A percentile compares a stretch with the other conserved stretches of the same genome.
Conservation (phyloP, 805 yeast genomes). For the Myxozyma udenii region DNA sequence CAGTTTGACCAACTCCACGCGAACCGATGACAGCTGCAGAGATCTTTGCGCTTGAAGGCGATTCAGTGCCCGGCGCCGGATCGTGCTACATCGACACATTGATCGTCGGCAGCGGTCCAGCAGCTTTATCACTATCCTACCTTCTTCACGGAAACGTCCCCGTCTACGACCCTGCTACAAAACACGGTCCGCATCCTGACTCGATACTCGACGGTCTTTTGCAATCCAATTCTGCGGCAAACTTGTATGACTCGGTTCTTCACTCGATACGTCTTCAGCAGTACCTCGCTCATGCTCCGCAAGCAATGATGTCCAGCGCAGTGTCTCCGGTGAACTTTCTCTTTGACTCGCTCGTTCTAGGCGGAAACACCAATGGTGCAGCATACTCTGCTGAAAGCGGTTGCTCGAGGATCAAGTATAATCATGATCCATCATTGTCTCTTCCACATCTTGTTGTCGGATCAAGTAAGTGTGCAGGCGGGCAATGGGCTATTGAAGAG, state of each 20-base stretch:
- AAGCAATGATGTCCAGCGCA: slow-evolving; percentile 19
- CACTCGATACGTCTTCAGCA: slow-evolving; percentile 27
- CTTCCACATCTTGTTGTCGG: slow-evolving; percentile 34
- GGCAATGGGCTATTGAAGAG: slow-evolving; percentile 36
- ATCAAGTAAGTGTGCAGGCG: slow-evolving; percentile 33
- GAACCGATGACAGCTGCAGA: no score
- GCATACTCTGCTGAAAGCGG: neutral
- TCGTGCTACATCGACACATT: neutral
- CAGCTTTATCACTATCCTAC: slow-evolving; percentile 36
- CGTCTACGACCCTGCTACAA: slow-evolving; percentile 30
- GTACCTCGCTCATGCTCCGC: slow-evolving; percentile 30
- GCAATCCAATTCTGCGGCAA: neutral
- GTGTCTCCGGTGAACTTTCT: slow-evolving; percentile 33
- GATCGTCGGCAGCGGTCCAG: slow-evolving; percentile 37
- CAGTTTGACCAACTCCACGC: no score
- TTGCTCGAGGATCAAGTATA: neutral
- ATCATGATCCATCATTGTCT: neutral
- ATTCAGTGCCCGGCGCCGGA: no score
- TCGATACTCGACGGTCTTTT: neutral
- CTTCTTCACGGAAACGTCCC: slow-evolving; percentile 38
- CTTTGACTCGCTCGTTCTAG: slow-evolving; percentile 33
- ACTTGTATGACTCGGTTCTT: slow-evolving; percentile 15
- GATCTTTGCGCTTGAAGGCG: no score
- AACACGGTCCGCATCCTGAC: slow-evolving; percentile 36
- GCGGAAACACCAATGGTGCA: slow-evolving; percentile 3